Conservation (phyloP, 2,329 filamentous ascomycete species). For the Hymenoscyphus albidus region DNA sequence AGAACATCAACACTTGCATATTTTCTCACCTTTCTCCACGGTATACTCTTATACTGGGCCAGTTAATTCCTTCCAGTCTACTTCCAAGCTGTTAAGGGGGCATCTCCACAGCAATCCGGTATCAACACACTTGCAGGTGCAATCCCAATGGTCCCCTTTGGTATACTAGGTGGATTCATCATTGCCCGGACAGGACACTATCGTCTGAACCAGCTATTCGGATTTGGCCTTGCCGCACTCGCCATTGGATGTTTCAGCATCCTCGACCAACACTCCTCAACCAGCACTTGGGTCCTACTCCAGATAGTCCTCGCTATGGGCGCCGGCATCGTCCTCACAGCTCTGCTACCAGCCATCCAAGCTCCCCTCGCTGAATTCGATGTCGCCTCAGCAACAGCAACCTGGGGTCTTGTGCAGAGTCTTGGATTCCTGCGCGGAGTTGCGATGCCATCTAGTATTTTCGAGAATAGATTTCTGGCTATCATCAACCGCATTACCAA, state of each 20-base stretch:
- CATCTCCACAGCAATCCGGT: not conserved
- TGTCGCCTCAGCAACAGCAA: not conserved
- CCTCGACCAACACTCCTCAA: not conserved
- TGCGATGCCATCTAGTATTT: not conserved
- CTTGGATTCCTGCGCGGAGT: not conserved
- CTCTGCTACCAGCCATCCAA: not conserved
- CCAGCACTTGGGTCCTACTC: not conserved
- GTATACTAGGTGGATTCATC: not conserved
- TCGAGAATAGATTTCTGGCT: not conserved
- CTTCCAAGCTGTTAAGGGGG: not conserved
- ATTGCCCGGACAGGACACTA: not conserved
- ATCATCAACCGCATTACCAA: not conserved
- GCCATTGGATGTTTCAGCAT: not conserved
- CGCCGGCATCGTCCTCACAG: not conserved
- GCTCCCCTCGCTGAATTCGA: not conserved
- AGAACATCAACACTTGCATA: not conserved
- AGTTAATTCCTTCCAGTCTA: not conserved
- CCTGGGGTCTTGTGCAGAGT: not conserved
- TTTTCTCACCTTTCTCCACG: not conserved
- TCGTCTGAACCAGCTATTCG: not conserved
- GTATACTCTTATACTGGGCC: conserved; percentile 7
- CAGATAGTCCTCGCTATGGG: not conserved
- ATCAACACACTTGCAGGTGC: not conserved
- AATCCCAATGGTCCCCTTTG: not conserved
- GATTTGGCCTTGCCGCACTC: not conserved